Conservation (phyloP, 257 asterid species). For the Schizonepeta tenuifolia region DNA sequence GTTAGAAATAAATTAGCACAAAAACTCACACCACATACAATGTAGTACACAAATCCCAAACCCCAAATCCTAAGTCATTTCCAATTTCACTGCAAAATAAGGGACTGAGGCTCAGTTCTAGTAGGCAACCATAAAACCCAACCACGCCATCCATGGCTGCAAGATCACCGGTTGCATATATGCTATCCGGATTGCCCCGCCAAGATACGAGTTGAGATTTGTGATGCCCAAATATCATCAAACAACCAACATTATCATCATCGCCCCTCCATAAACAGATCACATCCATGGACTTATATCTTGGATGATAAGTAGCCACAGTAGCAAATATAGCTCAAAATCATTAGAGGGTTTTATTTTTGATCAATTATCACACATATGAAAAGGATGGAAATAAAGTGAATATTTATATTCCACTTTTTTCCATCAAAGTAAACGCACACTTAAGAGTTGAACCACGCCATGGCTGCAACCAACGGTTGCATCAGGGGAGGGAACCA, state of each 20-base stretch:
- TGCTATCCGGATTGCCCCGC: constrained; percentile 28
- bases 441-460: no score
- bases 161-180: constrained; percentile 2
- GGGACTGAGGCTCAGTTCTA: constrained; percentile 21
- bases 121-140: background rate
- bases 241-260: constrained; percentile 5
- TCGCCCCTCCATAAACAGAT: background rate
- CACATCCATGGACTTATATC: background rate
- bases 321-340: background rate
- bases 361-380: no score
- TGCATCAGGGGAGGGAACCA: no score
- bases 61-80: no score
- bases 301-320: background rate
- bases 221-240: background rate
- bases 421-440: no score
- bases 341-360: background rate
- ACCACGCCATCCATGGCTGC: constrained; percentile 28
- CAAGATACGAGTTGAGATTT: constrained; percentile 1
- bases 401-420: no score
- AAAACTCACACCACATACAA: no score
- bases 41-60: no score
- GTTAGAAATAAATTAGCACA: no score
- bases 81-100: background rate
- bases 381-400: no score
- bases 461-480: no score